These are phyloP conservation scores for Malus hybrid DNA, from an alignment of 331 rosid species.

Conservation along the genomic window DNA sequence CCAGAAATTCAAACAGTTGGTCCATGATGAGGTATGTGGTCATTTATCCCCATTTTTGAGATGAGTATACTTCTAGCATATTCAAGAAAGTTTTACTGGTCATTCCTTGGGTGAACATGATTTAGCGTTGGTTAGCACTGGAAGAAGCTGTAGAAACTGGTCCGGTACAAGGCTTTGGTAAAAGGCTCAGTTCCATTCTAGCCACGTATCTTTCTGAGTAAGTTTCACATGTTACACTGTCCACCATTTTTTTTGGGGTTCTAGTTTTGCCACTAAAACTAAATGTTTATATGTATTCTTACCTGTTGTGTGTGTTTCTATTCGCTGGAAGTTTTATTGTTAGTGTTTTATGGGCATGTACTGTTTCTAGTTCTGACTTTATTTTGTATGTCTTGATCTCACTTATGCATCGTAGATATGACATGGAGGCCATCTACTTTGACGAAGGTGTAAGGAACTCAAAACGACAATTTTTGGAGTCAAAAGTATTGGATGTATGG, in stretches of 20 bases:
- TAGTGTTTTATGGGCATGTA: not conserved
- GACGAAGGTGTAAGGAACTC: constrained; percentile 67
- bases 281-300: not conserved
- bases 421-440: constrained; percentile 59
- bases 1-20: constrained; percentile 49
- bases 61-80: constrained; percentile 6
- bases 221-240: constrained; percentile 10
- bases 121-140: constrained; percentile 67
- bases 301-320: not conserved
- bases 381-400: not conserved
- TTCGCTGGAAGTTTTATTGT: not conserved
- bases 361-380: not conserved
- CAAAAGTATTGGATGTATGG: constrained; percentile 60
- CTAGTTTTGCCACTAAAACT: not conserved
- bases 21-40: constrained; percentile 49
- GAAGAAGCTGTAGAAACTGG: constrained; percentile 58
- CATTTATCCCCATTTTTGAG: not conserved
- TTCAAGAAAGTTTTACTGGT: not conserved
- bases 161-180: constrained; percentile 64
- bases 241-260: not conserved
- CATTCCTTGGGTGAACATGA: constrained; percentile 15
- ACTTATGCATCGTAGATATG: constrained; percentile 38
- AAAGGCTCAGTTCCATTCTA: constrained; percentile 49
- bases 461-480: constrained; percentile 48
- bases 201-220: constrained; percentile 55